Evolutionary conservation across 164 flowering plant species (phyloP), one percentile per base, ranked within the genome.

Genomic region (Berberis thunbergii): DNA sequence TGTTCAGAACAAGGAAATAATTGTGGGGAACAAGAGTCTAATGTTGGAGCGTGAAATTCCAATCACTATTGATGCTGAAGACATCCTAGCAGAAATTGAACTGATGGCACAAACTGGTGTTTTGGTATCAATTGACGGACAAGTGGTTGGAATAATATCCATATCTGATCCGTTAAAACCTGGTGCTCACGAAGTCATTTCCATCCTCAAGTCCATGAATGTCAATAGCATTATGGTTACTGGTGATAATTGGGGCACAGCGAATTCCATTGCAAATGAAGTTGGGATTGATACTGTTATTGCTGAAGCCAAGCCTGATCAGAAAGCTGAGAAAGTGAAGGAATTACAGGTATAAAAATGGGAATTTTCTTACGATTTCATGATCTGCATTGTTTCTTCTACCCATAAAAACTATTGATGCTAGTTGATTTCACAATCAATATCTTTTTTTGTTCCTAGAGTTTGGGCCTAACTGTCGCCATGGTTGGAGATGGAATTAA

Each of bases 241-340:
- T 1, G 98, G 98, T 67, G 97, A 93, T 61, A 93, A 93, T 53
- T 77, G 84, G 86, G 97, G 96, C 38, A 93, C 98, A 10, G 98
- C 98, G 11, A 79, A 74, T 45, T 79, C 98, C 40, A 83, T 89
- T 63, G 96, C 98, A 56, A 74, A 73, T 40, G 81, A 92, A 64
- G 88, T 83, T 43, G 98, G 96, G 7, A 86, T 89, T 45, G 87
- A 81, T 43, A 70, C 71, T 26, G 89, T 92, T 4, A 59, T 86
- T 45, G 98, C 96, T 2, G 93, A 92, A 76, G 93, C 96, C 44
- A 84, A 82, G 68, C 98, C 96, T 39, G 87, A 83, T 41, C 76
- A 84, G 41, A 91, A 92, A 76, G 98, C 96, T 38, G 84, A 86
- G 67, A 79, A 84, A 77, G 77, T 92, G 54, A 86, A 83, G 71